A percentile compares a stretch with the other conserved stretches of the same genome.
phyloP scores from a whole-genome alignment of 176 grass and related monocot genomes.

The Juncus effusus region DNA sequence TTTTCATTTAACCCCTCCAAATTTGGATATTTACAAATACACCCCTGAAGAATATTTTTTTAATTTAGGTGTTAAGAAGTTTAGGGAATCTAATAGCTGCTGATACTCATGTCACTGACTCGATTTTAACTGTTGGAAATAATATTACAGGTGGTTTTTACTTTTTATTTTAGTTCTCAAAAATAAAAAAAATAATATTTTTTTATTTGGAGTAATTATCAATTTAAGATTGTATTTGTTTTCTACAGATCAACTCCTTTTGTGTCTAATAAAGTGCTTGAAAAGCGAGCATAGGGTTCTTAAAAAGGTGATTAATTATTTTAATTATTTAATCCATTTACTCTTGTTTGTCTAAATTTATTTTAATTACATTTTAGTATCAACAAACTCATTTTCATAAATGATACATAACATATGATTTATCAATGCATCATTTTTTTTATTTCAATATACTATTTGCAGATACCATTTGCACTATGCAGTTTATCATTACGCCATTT shows the following conservation, averaged over 20 bases:
- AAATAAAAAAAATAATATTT: background rate
- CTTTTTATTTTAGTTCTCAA: constrained; percentile 11
- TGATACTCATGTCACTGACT: constrained; percentile 68
- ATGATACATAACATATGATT: no score
- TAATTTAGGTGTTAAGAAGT: constrained; percentile 78
- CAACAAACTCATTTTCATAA: no score
- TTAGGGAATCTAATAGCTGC: constrained; percentile 88
- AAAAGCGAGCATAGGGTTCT: constrained; percentile 87
- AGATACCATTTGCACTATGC: no score
- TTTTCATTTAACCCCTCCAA: constrained; percentile 14
- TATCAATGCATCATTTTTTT: no score
- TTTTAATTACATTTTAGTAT: no score
- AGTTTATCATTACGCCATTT: no score
- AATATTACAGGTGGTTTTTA: constrained; percentile 51
- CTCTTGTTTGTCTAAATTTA: no score
- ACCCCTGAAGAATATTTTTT: constrained; percentile 17
- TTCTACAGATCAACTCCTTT: constrained; percentile 62
- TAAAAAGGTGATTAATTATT: constrained; percentile 56
- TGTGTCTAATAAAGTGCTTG: constrained; percentile 86
- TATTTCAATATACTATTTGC: no score
- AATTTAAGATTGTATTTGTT: constrained; percentile 12
- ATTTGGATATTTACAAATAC: background rate
- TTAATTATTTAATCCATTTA: no score
- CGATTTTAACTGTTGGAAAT: constrained; percentile 65
- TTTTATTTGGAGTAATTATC: background rate